phyloP scores from a whole-genome alignment of 495 filamentous ascomycete genomes.

The Penicillium flavigenum region DNA sequence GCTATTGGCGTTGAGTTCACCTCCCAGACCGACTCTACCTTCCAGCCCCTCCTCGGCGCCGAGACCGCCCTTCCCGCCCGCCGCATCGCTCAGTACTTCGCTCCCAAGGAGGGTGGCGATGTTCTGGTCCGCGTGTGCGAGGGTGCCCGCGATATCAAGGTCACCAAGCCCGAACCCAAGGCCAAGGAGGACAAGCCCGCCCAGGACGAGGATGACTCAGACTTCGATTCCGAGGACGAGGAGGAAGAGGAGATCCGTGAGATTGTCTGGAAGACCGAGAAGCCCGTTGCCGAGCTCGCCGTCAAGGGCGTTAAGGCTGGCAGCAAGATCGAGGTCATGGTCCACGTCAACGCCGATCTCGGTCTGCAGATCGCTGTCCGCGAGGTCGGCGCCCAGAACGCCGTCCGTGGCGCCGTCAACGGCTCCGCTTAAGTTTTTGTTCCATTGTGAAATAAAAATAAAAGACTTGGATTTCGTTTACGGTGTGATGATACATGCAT shows the following conservation, averaged over 20 bases:
- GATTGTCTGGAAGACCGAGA: conserved; percentile 88
- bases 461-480: conserved; percentile 29
- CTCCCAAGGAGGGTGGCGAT: conserved; percentile 75
- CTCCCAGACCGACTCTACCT: conserved; percentile 60
- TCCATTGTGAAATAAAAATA: conserved; percentile 8
- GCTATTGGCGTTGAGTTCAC: conserved; percentile 83
- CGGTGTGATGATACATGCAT: conserved; percentile 38
- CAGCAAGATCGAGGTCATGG: conserved; percentile 85
- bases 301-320: conserved; percentile 82
- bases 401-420: conserved; percentile 70
- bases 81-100: conserved; percentile 71
- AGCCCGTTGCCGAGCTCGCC: conserved; percentile 80
- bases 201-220: conserved; percentile 64
- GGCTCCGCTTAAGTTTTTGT: conserved; percentile 37
- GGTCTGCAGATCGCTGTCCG: conserved; percentile 74
- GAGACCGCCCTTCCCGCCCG: conserved; percentile 91
- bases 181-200: conserved; percentile 61
- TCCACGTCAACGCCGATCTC: conserved; percentile 79
- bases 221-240: conserved; percentile 59
- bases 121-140: conserved; percentile 85
- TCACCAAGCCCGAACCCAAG: conserved; percentile 80
- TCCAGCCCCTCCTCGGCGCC: conserved; percentile 73
- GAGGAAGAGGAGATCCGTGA: conserved; percentile 84
- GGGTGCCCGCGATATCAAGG: conserved; percentile 82
- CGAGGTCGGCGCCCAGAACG: conserved; percentile 82